Evolutionary conservation across 495 filamentous ascomycete genomes (phyloP).

Genomic region (Aspergillus asperescens): DNA sequence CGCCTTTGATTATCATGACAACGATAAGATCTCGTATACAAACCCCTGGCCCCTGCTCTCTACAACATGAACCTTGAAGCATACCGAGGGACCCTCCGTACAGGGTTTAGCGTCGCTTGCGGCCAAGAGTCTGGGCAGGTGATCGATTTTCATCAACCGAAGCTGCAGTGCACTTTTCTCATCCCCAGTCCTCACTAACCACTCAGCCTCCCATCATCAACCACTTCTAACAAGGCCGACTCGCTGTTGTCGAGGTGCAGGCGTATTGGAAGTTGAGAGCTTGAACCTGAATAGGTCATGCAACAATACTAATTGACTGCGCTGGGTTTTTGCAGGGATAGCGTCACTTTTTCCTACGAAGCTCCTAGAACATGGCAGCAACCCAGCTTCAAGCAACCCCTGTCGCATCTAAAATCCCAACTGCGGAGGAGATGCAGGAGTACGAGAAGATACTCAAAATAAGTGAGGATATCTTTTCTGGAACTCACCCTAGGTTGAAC

Average conservation of each 20-base stretch:
- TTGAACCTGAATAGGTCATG: not conserved
- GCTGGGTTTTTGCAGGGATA: conserved; percentile 4
- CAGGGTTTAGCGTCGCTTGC: conserved; percentile 9
- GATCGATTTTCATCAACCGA: not conserved
- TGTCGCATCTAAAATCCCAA: conserved; percentile 27
- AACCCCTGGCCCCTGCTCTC: not conserved
- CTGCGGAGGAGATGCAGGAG: conserved; percentile 41
- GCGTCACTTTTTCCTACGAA: not conserved
- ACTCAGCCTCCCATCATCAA: not conserved
- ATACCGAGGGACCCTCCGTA: not conserved
- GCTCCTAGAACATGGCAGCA: conserved; percentile 33
- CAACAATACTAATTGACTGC: conserved; percentile 3
- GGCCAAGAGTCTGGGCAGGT: conserved; percentile 2
- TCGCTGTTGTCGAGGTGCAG: not conserved
- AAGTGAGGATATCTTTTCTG: conserved; percentile 69
- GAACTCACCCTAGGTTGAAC: conserved; percentile 69
- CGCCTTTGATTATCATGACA: not conserved
- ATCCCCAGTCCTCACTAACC: not conserved
- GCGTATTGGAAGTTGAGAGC: not conserved
- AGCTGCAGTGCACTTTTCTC: not conserved
- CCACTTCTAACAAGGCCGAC: not conserved
- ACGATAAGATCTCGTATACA: not conserved
- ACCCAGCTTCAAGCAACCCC: conserved; percentile 35
- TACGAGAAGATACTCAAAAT: conserved; percentile 72
- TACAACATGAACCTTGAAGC: not conserved